A percentile compares a stretch with the other conserved stretches of the same genome.
These are phyloP conservation scores for Millerago galiae DNA, from an alignment of 805 yeast genomes.

Conservation along the genomic window DNA sequence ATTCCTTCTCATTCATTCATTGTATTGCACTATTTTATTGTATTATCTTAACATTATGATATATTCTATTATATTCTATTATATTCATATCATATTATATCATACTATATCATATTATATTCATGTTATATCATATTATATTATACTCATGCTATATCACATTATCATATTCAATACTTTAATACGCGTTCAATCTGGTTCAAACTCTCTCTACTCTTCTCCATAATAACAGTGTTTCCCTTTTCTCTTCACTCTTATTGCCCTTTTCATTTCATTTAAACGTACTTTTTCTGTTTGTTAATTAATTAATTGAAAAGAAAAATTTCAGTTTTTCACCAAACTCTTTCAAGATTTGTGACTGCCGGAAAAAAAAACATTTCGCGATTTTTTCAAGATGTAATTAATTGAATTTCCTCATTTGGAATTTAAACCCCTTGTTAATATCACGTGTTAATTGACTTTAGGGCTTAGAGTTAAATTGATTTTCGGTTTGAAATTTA, in stretches of 20 bases:
- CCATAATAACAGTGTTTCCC: no score
- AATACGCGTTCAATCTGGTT: no score
- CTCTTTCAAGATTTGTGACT: constrained; percentile 4
- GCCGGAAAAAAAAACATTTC: not conserved
- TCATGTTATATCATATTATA: not conserved
- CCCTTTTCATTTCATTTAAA: not conserved
- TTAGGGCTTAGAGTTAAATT: not conserved
- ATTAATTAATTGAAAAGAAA: constrained; percentile 11
- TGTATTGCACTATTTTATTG: no score
- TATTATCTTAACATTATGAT: no score
- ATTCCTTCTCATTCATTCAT: no score
- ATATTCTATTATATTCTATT: no score
- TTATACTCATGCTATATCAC: not conserved
- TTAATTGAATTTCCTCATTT: not conserved
- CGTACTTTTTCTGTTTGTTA: constrained; percentile 24
- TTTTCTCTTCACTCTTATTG: no score
- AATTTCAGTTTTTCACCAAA: constrained; percentile 20
- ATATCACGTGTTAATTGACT: not conserved
- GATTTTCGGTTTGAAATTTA: no score
- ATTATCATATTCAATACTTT: no score
- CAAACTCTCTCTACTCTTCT: no score
- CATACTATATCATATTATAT: not conserved
- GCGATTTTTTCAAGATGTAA: not conserved
- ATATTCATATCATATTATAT: no score
- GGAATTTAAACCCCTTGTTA: constrained; percentile 1